Evolutionary conservation across 148 eudicot genomes (phyloP).

Genomic region (Chenopodium berlandieri): DNA sequence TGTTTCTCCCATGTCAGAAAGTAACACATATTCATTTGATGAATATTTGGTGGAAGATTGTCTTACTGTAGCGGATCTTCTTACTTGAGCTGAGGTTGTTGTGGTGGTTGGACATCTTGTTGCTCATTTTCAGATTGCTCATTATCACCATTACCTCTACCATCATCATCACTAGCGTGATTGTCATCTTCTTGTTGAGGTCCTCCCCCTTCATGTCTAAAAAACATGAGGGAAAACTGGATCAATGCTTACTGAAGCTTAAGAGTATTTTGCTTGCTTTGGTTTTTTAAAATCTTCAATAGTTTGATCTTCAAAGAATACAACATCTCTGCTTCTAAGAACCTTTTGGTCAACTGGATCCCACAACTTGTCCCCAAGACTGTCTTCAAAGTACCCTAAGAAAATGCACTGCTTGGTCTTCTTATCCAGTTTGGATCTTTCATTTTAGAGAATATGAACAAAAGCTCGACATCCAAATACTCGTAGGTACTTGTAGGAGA

Average conservation of each 20-base stretch:
- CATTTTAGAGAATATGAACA: no score
- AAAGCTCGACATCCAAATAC: no score
- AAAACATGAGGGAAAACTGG: no score
- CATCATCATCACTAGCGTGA: not conserved
- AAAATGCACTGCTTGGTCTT: no score
- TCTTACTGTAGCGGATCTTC: not conserved
- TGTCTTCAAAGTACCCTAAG: no score
- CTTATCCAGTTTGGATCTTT: no score
- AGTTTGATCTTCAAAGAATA: slow-evolving; percentile 20
- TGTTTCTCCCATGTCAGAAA: slow-evolving; percentile 21
- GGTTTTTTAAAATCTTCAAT: not conserved
- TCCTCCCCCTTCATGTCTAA: not conserved
- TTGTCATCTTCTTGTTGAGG: not conserved
- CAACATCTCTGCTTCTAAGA: slow-evolving; percentile 18
- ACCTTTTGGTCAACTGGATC: slow-evolving; percentile 9
- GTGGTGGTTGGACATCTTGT: not conserved
- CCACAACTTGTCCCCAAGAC: no score
- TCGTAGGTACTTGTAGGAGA: no score
- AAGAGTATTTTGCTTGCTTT: no score
- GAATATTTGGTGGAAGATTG: not conserved
- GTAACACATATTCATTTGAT: not conserved
- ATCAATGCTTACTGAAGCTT: not conserved
- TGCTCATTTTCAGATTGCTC: not conserved
- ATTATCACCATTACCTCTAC: not conserved
- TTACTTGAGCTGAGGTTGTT: not conserved